Evolutionary conservation across 495 filamentous ascomycete species (phyloP).

Genomic region (Polyplosphaeria fusca): DNA sequence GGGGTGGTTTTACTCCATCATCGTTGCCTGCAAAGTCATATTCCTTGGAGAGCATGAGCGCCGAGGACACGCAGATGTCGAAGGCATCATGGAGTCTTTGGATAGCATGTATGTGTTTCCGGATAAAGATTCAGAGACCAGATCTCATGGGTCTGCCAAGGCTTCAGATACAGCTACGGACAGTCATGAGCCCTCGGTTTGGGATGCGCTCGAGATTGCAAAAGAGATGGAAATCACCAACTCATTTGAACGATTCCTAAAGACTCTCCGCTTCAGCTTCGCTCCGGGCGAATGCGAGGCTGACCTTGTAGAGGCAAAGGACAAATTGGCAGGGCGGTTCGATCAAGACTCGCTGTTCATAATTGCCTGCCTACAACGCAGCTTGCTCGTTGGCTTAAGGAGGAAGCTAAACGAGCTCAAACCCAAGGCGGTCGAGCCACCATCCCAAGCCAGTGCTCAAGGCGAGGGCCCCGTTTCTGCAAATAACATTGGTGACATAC

Average conservation of each 20-base stretch:
- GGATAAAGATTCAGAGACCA: too few relatives aligned
- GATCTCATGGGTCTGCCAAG: too few relatives aligned
- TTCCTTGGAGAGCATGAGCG: conserved; percentile 15
- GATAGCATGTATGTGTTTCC: too few relatives aligned
- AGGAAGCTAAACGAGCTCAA: conserved; percentile 16
- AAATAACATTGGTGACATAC: too few relatives aligned
- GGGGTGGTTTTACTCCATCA: conserved; percentile 24
- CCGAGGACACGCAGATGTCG: neutral
- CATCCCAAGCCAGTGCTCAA: too few relatives aligned
- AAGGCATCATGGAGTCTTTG: neutral
- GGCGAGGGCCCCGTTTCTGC: too few relatives aligned
- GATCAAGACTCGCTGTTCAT: conserved; percentile 14
- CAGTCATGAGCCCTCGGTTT: too few relatives aligned
- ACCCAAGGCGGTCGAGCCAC: too few relatives aligned
- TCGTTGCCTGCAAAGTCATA: conserved; percentile 19
- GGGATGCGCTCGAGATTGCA: conserved; percentile 15
- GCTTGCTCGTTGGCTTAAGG: conserved; percentile 12
- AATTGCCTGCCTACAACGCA: conserved; percentile 9
- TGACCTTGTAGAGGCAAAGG: too few relatives aligned
- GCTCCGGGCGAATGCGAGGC: neutral
- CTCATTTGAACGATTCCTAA: conserved; percentile 8
- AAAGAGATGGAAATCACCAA: conserved; percentile 2
- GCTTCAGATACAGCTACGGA: too few relatives aligned
- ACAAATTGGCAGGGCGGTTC: too few relatives aligned
- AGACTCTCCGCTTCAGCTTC: conserved; percentile 15